A percentile compares a stretch with the other conserved stretches of the same genome.
phyloP scores from a whole-genome alignment of 2,329 filamentous ascomycete species.

The Ramularia collo-cygni region DNA sequence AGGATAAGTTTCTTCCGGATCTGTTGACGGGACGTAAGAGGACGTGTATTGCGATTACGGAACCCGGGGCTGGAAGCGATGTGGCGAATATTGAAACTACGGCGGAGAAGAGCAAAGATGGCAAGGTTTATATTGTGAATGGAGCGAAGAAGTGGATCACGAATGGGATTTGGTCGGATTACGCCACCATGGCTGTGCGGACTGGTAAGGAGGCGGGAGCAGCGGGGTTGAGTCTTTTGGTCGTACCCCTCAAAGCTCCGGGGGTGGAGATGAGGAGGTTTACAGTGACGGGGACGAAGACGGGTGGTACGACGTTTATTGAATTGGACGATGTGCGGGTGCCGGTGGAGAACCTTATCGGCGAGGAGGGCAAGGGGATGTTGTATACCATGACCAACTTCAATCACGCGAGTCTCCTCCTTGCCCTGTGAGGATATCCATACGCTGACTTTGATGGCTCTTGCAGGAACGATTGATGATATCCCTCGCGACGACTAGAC shows the following conservation, averaged over 20 bases:
- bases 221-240: conserved; percentile 33
- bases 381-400: conserved; percentile 43
- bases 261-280: conserved; percentile 62
- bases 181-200: conserved; percentile 59
- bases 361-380: conserved; percentile 65
- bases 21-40: conserved; percentile 59
- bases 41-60: conserved; percentile 69
- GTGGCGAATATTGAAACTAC: conserved; percentile 66
- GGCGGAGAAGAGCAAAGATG: conserved; percentile 54
- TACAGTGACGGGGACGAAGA: conserved; percentile 56
- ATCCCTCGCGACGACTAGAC: conserved; percentile 54
- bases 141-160: conserved; percentile 75
- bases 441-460: too few relatives aligned
- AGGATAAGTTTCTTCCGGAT: conserved; percentile 60
- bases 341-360: conserved; percentile 61
- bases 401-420: conserved; percentile 1
- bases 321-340: conserved; percentile 67
- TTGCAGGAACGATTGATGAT: conserved; percentile 64
- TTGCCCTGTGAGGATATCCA: too few relatives aligned
- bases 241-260: conserved; percentile 35
- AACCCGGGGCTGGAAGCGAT: conserved; percentile 64
- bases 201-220: conserved; percentile 42
- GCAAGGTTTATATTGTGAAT: conserved; percentile 62
- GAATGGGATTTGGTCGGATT: conserved; percentile 63
- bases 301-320: conserved; percentile 65